Base-by-base conservation (phyloP, 139 green algal species). In the Volvox africanus region DNA sequence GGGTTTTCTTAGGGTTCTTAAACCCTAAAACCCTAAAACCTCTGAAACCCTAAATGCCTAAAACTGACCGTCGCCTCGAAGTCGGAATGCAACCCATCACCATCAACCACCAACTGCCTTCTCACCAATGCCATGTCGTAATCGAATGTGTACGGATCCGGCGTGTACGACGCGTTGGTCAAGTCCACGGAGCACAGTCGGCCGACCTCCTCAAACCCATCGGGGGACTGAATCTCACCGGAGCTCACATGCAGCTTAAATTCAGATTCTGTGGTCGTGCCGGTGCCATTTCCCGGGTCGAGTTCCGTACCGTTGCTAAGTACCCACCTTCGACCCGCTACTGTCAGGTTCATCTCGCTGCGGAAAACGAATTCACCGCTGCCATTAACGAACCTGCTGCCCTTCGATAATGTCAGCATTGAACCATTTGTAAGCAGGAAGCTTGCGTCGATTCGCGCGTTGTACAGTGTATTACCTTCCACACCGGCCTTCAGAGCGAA, bases 131-230 rank as follows among this genome's bases (percentile, higher is more conserved):
- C 44, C 6, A 19, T 21, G 0, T 18, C 30, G 28, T 20, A 75
- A 32, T 62, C 21, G 55, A 83, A 90, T 18, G 50, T 13, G 73
- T 84, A 61, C n/a, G 71, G 33, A 44, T 90, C 22, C 22, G 30
- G 17, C 50, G 28, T 50, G 86, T 90, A 90, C n/a, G n/a, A 32
- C 0, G 73, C 55, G 16, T n/a, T 28, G 19, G 20, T 62, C 30
- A 90, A 75, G 71, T 83, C 71, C 28, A 81, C 73, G 20, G 73
- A 12, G 20, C 86, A 90, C 0, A 61, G 17, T 5, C 73, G 71
- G 71, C 50, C 73, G 1, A 90, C 1, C 86, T 90, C 86, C 12
- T 16, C 30, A 55, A 14, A 5, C 44, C 44, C 5, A 55, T 55
- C 9, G 44, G 44, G 44, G 1, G 44, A 19, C 73, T 84, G 26